A percentile compares a stretch with the other conserved stretches of the same genome.
These are phyloP conservation scores for Stevia rebaudiana DNA, from an alignment of 140 eudicot species.

Conservation along the genomic window DNA sequence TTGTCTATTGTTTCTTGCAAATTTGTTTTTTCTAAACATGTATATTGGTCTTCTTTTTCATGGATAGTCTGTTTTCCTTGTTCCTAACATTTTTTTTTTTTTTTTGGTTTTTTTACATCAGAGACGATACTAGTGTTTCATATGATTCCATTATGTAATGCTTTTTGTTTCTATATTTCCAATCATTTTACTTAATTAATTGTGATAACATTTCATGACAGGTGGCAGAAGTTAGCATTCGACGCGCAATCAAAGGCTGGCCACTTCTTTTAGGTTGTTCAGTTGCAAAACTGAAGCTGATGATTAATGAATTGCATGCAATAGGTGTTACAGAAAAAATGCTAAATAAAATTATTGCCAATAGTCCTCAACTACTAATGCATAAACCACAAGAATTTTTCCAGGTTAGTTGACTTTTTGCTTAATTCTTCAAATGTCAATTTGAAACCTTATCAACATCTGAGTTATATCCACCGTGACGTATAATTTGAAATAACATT, in stretches of 20 bases:
- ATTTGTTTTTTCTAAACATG: too few relatives aligned
- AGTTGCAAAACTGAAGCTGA: conserved; percentile 47
- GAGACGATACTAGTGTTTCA: too few relatives aligned
- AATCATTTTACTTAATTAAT: conserved; percentile 10
- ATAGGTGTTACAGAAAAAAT: conserved; percentile 48
- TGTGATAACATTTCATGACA: conserved; percentile 30
- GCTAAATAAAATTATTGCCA: conserved; percentile 48
- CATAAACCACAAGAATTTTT: conserved; percentile 59
- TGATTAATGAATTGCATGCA: conserved; percentile 46
- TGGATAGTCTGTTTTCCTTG: too few relatives aligned
- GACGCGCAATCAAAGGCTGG: conserved; percentile 49
- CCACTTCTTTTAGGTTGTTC: conserved; percentile 80
- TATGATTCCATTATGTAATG: not conserved
- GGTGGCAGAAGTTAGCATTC: conserved; percentile 48
- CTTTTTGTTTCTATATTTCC: not conserved
- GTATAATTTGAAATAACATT: not conserved
- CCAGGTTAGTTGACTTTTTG: conserved; percentile 43
- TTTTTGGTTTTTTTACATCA: too few relatives aligned
- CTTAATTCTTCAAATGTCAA: not conserved
- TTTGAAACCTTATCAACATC: not conserved
- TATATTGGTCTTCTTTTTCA: too few relatives aligned
- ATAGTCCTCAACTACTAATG: conserved; percentile 74
- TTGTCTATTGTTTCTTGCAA: too few relatives aligned
- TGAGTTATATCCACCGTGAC: not conserved
- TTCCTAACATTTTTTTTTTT: too few relatives aligned